Percentiles rank a stretch among this genome's conserved stretches.
Evolutionary conservation across 225 moss, liverwort and hornwort genomes (phyloP).

Genomic region (Marchantia polymorpha): DNA sequence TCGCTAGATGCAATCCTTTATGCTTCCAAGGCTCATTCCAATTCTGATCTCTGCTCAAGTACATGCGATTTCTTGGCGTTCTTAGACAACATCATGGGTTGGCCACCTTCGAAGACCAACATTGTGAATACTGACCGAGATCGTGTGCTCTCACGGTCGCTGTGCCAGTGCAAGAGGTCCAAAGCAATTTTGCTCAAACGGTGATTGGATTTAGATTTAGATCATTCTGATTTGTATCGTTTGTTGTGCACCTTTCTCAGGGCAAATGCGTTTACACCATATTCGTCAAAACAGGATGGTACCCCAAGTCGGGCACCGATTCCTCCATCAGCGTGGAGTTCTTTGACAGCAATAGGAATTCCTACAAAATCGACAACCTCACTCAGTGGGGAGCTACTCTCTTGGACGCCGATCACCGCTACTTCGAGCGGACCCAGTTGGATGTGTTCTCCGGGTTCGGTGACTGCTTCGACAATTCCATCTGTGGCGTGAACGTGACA

Average conservation of each 20-base stretch:
- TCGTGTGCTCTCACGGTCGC: no score
- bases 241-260: neutral
- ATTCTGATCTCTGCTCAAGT: no score
- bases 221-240: neutral
- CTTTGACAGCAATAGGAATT: conserved; percentile 11
- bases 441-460: conserved; percentile 22
- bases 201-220: no score
- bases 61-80: no score
- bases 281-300: conserved; percentile 28
- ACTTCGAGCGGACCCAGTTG: conserved; percentile 20
- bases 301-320: conserved; percentile 21
- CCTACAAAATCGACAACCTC: conserved; percentile 13
- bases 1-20: no score
- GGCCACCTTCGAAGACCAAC: no score
- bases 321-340: conserved; percentile 19
- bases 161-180: no score
- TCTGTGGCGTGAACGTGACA: conserved; percentile 21
- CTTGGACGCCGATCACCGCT: conserved; percentile 6
- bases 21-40: no score
- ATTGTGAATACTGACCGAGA: no score
- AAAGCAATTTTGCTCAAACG: no score
- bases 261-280: conserved; percentile 22
- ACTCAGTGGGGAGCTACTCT: conserved; percentile 22
- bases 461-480: conserved; percentile 8
- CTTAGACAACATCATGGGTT: no score